Conservation (phyloP, 1,284 basidiomycete species). For the Pholiota adiposa region DNA sequence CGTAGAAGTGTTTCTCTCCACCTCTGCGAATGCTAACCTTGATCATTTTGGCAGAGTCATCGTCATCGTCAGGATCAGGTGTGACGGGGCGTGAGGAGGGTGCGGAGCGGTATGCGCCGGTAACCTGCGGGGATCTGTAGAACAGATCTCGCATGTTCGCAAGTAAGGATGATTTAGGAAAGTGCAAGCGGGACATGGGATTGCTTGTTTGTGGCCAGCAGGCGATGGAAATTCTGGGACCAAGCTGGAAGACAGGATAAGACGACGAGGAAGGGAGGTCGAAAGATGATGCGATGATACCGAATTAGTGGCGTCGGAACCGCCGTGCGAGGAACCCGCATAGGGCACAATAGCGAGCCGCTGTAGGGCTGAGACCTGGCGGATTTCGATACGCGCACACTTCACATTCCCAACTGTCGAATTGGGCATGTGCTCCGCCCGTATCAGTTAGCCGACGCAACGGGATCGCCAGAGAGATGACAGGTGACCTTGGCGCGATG, state of each 20-base stretch:
- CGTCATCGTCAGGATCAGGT: constrained; percentile 44
- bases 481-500: constrained; percentile 90
- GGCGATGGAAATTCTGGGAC: constrained; percentile 15
- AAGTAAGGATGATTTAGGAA: constrained; percentile 89
- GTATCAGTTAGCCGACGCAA: constrained; percentile 25
- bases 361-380: constrained; percentile 65
- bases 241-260: constrained; percentile 24
- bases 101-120: constrained; percentile 53
- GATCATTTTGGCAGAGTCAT: constrained; percentile 46
- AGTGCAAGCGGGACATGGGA: constrained; percentile 87
- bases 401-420: constrained; percentile 80
- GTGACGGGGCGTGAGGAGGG: constrained; percentile 62
- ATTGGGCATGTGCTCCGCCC: constrained; percentile 27
- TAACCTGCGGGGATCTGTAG: constrained; percentile 56
- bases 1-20: constrained; percentile 87
- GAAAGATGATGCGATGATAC: constrained; percentile 31
- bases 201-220: constrained; percentile 25
- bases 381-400: constrained; percentile 86
- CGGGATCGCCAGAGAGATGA: constrained; percentile 48
- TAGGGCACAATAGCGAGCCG: constrained; percentile 68
- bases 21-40: constrained; percentile 91
- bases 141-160: constrained; percentile 87
- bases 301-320: constrained; percentile 32
- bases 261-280: constrained; percentile 38
- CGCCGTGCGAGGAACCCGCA: constrained; percentile 69